Evolutionary conservation across 192 early-diverging fungal species (phyloP).

Genomic region (Podila clonocystis): DNA sequence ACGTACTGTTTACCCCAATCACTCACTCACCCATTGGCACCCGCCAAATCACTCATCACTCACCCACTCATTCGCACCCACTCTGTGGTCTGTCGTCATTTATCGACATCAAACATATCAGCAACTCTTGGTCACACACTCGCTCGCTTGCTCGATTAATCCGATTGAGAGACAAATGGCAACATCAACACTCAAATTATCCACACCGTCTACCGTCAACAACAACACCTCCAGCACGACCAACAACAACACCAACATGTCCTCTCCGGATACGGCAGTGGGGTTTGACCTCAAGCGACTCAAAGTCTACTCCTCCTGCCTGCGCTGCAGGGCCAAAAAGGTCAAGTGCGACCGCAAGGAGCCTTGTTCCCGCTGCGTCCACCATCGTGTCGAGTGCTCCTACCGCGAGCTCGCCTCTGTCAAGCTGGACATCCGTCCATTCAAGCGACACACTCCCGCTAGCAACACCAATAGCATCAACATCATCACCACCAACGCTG

Average conservation of each 20-base stretch:
- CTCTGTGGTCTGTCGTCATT: neutral
- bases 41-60: no score
- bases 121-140: neutral
- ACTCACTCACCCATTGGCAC: neutral
- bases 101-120: neutral
- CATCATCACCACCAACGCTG: conserved; percentile 20
- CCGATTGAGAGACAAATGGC: conserved; percentile 14
- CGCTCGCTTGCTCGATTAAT: neutral
- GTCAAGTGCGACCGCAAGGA: conserved; percentile 52
- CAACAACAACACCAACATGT: neutral
- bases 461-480: conserved; percentile 26
- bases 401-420: conserved; percentile 47
- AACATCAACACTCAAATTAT: conserved; percentile 27
- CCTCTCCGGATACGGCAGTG: conserved; percentile 3
- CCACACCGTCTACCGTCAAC: neutral
- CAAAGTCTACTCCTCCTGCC: conserved; percentile 51
- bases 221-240: neutral
- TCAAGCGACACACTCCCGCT: conserved; percentile 6
- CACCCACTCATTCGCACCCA: neutral
- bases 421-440: conserved; percentile 49
- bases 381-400: conserved; percentile 45
- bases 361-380: conserved; percentile 42
- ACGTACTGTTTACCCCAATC: neutral
- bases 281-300: conserved; percentile 33
- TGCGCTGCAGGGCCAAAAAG: conserved; percentile 47